Conservation (phyloP, 176 grass and related monocot genomes). For the Oryza coarctata region DNA sequence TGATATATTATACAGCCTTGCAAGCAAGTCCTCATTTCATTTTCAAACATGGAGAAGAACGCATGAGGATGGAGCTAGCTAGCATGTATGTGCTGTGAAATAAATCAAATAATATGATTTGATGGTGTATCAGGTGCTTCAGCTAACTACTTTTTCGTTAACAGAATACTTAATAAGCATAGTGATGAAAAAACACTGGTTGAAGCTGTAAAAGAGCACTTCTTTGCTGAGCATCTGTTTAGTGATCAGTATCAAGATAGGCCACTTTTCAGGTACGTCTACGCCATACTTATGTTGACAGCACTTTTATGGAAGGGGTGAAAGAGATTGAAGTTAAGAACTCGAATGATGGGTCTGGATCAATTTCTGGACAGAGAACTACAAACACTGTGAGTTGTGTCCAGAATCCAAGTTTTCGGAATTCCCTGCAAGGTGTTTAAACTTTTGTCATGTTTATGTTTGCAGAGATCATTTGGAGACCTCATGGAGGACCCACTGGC, state of each 20-base stretch:
- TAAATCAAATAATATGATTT: neutral
- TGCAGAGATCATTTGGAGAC: constrained; percentile 44
- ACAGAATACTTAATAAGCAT: constrained; percentile 68
- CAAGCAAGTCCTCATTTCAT: neutral
- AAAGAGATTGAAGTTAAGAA: constrained; percentile 36
- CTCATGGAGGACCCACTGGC: constrained; percentile 64
- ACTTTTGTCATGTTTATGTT: neutral
- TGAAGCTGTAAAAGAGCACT: constrained; percentile 54
- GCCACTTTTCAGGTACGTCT: constrained; percentile 52
- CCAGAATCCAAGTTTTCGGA: neutral
- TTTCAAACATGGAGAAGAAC: constrained; percentile 2
- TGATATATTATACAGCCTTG: neutral
- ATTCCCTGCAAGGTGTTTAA: neutral
- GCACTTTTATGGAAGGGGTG: constrained; percentile 31
- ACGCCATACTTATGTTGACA: constrained; percentile 53
- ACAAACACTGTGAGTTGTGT: constrained; percentile 26
- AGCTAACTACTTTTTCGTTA: constrained; percentile 34
- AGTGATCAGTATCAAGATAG: constrained; percentile 70
- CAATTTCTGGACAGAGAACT: constrained; percentile 30
- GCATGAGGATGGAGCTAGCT: constrained; percentile 48
- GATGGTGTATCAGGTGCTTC: neutral
- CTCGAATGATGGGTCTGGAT: neutral
- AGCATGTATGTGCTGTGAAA: constrained; percentile 40
- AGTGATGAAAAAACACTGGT: constrained; percentile 45
- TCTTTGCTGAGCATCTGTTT: constrained; percentile 72